These are phyloP conservation scores for Colletotrichum spinosum DNA, from an alignment of 2,329 filamentous ascomycete species.

Conservation along the genomic window DNA sequence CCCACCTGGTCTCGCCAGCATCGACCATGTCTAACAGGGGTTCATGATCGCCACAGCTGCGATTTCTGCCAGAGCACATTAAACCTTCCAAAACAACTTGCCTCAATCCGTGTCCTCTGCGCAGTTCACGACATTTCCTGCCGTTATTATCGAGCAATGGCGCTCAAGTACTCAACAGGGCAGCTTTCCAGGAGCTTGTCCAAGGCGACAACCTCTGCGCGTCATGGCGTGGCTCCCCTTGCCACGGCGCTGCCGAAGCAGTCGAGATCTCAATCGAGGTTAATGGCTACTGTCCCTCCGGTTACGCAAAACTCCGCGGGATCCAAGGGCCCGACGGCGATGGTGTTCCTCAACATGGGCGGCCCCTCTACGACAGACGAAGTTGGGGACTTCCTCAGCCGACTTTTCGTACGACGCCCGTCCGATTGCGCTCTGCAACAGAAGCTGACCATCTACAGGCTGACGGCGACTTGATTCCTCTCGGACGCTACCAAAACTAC, in stretches of 20 bases:
- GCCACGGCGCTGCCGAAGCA: conserved; percentile 43
- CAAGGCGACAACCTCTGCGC: conserved; percentile 29
- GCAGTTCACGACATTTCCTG: background rate
- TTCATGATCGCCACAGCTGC: conserved; percentile 26
- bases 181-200: conserved; percentile 49
- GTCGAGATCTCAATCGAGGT: conserved; percentile 55
- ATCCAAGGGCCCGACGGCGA: conserved; percentile 87
- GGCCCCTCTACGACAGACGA: conserved; percentile 90
- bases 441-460: conserved; percentile 64
- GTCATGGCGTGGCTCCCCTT: conserved; percentile 36
- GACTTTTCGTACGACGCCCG: conserved; percentile 80
- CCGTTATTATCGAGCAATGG: conserved; percentile 46
- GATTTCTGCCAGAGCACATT: conserved; percentile 16
- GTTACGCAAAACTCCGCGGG: conserved; percentile 82
- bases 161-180: conserved; percentile 52
- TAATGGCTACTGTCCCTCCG: conserved; percentile 75
- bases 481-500: conserved; percentile 91
- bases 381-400: conserved; percentile 89
- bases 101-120: background rate
- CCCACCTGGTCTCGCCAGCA: conserved; percentile 16
- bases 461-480: conserved; percentile 94
- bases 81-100: background rate
- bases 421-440: background rate
- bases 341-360: conserved; percentile 99
- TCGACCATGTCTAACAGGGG: conserved; percentile 22